These are phyloP conservation scores for Xanthoceras sorbifolium DNA, from an alignment of 345 rosid species.

Conservation along the genomic window DNA sequence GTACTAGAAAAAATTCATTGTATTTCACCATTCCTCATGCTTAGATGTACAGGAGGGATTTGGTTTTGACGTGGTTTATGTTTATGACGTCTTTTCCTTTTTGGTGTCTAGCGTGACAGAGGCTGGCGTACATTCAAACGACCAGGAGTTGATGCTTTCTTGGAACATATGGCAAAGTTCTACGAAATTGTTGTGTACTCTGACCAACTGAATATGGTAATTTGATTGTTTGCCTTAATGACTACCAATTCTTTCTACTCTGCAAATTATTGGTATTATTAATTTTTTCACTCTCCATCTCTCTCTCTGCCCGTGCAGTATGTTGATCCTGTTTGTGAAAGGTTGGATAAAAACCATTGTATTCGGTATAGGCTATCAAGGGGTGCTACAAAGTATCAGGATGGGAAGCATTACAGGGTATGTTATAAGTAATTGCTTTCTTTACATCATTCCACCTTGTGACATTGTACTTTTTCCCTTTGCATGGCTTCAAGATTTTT, in stretches of 20 bases:
- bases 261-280: constrained; percentile 3
- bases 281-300: constrained; percentile 1
- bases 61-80: constrained; percentile 7
- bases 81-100: constrained; percentile 11
- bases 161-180: constrained; percentile 82
- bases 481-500: too few species aligned
- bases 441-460: too few species aligned
- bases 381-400: constrained; percentile 80
- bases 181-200: constrained; percentile 88
- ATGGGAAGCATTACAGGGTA: constrained; percentile 93
- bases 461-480: too few species aligned
- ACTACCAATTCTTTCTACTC: not conserved
- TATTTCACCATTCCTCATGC: not conserved
- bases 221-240: constrained; percentile 4
- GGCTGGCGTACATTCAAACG: constrained; percentile 99
- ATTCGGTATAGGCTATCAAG: constrained; percentile 76
- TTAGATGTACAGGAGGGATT: not conserved
- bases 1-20: not conserved
- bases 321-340: constrained; percentile 80
- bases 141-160: constrained; percentile 93
- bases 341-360: constrained; percentile 71
- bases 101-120: constrained; percentile 69
- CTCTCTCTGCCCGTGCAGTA: constrained; percentile 52
- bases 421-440: constrained; percentile 27
- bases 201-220: constrained; percentile 84